These are phyloP conservation scores for Taphrina deformans DNA, from an alignment of 1,139 yeast genomes.

Conservation along the genomic window DNA sequence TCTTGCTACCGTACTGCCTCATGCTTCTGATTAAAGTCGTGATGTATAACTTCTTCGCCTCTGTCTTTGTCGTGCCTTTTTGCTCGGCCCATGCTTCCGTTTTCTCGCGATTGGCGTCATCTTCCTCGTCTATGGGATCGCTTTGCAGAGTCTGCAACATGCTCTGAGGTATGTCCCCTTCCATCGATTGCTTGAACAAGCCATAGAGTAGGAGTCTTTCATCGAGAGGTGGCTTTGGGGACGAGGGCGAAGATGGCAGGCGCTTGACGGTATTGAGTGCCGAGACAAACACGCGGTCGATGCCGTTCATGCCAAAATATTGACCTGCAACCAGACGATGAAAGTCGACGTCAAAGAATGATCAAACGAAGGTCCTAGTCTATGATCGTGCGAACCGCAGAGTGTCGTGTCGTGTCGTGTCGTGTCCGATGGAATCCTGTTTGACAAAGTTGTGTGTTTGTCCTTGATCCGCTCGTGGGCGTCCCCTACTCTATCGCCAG, in stretches of 20 bases:
- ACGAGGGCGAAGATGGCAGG: constrained; percentile 61
- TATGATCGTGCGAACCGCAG: background rate
- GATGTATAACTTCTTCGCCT: constrained; percentile 72
- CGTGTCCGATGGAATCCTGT: too few relatives aligned
- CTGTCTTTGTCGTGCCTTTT: constrained; percentile 66
- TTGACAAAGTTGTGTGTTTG: too few relatives aligned
- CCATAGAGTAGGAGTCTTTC: constrained; percentile 72
- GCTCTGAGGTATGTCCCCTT: constrained; percentile 72
- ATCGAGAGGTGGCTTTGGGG: constrained; percentile 72
- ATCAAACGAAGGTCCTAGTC: background rate
- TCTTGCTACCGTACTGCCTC: constrained; percentile 67
- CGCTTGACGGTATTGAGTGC: constrained; percentile 79
- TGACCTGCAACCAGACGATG: background rate
- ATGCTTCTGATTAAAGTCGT: constrained; percentile 65
- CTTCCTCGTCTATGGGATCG: constrained; percentile 57
- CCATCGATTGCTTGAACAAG: constrained; percentile 78
- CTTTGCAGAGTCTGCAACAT: constrained; percentile 66
- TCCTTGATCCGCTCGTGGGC: too few relatives aligned
- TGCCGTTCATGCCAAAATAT: constrained; percentile 32
- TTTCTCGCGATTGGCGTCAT: constrained; percentile 29
- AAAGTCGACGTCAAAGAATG: background rate
- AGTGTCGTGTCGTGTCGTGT: too few relatives aligned
- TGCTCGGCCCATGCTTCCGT: constrained; percentile 77
- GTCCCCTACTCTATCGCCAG: background rate
- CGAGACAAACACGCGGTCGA: constrained; percentile 74